Percentiles rank a stretch among this genome's conserved stretches.
Conservation (phyloP, 345 rosid species). For the Firmiana major region DNA sequence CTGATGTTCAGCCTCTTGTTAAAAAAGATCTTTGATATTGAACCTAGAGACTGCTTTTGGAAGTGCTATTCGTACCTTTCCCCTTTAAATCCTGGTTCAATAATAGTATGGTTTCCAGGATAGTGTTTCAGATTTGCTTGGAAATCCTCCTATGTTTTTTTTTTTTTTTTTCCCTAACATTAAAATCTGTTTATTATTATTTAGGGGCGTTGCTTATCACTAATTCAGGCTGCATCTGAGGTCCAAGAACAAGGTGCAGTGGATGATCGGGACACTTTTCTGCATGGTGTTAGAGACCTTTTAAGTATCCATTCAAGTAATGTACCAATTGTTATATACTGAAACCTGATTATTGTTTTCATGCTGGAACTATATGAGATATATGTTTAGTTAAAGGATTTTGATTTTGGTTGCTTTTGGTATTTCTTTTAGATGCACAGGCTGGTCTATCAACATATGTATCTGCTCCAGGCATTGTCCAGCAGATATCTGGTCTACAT, state of each 20-base stretch:
- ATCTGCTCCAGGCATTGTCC: constrained; percentile 89
- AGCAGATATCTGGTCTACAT: constrained; percentile 75
- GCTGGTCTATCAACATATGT: constrained; percentile 74
- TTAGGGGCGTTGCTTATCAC: constrained; percentile 68
- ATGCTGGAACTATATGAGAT: not conserved
- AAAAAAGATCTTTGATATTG: not conserved
- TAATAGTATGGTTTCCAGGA: not conserved
- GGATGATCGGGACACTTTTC: constrained; percentile 85
- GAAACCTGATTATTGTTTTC: not conserved
- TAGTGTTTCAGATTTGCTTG: constrained; percentile 3
- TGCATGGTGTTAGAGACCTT: constrained; percentile 94
- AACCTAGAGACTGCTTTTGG: not conserved
- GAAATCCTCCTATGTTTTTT: not conserved
- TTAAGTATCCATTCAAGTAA: constrained; percentile 87
- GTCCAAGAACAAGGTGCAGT: constrained; percentile 95
- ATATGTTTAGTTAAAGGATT: not conserved
- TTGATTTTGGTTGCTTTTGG: constrained; percentile 7
- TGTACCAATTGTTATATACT: not conserved
- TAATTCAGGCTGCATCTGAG: constrained; percentile 94
- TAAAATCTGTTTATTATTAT: not conserved
- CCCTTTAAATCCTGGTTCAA: not conserved
- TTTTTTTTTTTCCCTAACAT: not conserved
- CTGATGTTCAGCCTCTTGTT: not conserved
- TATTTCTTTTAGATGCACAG: constrained; percentile 56
- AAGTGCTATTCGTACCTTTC: not conserved